Evolutionary conservation across 495 filamentous ascomycete species (phyloP).

Genomic region (Talaromyces wortmannii): DNA sequence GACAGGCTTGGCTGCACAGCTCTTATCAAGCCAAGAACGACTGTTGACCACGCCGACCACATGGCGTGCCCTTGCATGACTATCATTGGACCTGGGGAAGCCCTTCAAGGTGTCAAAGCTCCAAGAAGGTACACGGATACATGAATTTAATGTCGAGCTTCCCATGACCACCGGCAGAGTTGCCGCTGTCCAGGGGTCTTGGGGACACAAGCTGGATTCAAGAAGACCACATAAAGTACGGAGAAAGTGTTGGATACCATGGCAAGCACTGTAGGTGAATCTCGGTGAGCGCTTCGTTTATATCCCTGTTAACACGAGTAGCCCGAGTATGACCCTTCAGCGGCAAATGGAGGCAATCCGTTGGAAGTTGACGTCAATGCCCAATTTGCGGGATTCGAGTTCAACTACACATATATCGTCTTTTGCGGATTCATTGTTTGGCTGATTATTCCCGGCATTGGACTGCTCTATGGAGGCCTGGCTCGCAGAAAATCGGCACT

Average conservation of each 20-base stretch:
- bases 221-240: not conserved
- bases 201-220: not conserved
- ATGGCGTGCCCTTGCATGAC: not conserved
- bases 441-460: conserved; percentile 54
- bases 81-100: not conserved
- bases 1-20: too few relatives aligned
- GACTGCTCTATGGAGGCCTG: conserved; percentile 51
- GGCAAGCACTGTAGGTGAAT: not conserved
- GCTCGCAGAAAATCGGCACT: conserved; percentile 52
- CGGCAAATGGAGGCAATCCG: conserved; percentile 38
- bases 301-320: conserved; percentile 7
- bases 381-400: conserved; percentile 41
- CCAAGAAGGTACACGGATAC: not conserved
- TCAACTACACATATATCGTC: conserved; percentile 45
- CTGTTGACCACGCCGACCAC: not conserved
- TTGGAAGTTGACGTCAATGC: conserved; percentile 41
- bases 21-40: not conserved
- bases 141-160: too few relatives aligned
- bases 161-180: too few relatives aligned
- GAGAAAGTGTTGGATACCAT: not conserved
- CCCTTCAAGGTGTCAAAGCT: not conserved
- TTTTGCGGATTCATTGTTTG: conserved; percentile 48
- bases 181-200: too few relatives aligned
- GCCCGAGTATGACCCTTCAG: conserved; percentile 34
- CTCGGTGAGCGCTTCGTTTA: not conserved